Evolutionary conservation across 257 asterid genomes (phyloP).

Genomic region (Oldenlandia corymbosa): DNA sequence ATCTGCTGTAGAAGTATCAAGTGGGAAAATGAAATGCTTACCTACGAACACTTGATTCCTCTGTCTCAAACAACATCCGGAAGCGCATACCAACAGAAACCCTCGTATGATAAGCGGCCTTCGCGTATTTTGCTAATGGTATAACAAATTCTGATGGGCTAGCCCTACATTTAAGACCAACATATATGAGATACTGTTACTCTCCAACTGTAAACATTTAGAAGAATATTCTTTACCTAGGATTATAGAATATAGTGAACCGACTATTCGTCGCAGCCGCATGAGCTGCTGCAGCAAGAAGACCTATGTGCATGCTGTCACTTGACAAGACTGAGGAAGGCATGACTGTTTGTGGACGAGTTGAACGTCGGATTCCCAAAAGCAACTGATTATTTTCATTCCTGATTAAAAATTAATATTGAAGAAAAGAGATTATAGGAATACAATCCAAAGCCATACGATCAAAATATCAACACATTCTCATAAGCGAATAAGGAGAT

Average conservation of each 20-base stretch:
- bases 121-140: slow-evolving; percentile 82
- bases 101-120: slow-evolving; percentile 77
- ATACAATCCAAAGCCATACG: background rate
- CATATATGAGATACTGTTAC: slow-evolving; percentile 7
- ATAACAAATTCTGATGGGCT: slow-evolving; percentile 89
- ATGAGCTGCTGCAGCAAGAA: slow-evolving; percentile 98
- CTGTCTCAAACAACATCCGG: slow-evolving; percentile 92
- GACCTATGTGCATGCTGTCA: slow-evolving; percentile 97
- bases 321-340: slow-evolving; percentile 90
- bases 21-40: slow-evolving; percentile 22
- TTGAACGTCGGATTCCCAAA: slow-evolving; percentile 86
- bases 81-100: slow-evolving; percentile 95
- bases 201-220: background rate
- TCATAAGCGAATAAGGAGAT: no score
- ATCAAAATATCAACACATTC: no score
- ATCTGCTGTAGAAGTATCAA: background rate
- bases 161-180: slow-evolving; percentile 50
- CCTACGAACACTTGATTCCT: slow-evolving; percentile 92
- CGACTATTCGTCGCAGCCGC: slow-evolving; percentile 92
- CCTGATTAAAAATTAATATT: slow-evolving; percentile 34
- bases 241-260: slow-evolving; percentile 80
- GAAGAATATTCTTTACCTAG: slow-evolving; percentile 42
- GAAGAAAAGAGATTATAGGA: background rate
- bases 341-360: slow-evolving; percentile 82
- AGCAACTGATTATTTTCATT: slow-evolving; percentile 77